Conservation (phyloP, 2,329 filamentous ascomycete species). For the Cladophialophora bantiana region DNA sequence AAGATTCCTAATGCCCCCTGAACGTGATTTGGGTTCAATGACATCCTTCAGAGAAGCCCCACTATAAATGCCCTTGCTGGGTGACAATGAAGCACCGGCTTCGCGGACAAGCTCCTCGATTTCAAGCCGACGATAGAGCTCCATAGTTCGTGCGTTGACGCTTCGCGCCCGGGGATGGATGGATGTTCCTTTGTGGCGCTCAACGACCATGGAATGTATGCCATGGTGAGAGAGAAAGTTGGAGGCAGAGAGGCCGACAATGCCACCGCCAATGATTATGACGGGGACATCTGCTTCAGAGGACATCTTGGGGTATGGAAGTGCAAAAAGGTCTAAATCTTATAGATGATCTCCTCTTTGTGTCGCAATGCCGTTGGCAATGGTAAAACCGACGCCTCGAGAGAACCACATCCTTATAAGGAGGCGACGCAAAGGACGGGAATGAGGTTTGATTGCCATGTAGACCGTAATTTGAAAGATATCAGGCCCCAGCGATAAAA, state of each 20-base stretch:
- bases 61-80: conserved; percentile 9
- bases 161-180: conserved; percentile 18
- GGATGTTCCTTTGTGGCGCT: conserved; percentile 13
- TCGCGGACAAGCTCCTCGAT: conserved; percentile 16
- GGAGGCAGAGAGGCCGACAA: conserved; percentile 52
- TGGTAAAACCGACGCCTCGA: neutral
- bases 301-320: neutral
- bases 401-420: neutral
- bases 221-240: conserved; percentile 15
- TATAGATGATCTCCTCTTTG: neutral
- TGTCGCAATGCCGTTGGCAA: neutral
- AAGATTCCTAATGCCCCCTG: conserved; percentile 7
- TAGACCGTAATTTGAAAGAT: neutral
- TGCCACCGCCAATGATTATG: conserved; percentile 56
- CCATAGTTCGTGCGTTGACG: conserved; percentile 47
- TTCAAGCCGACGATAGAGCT: conserved; percentile 40
- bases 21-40: conserved; percentile 1
- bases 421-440: neutral
- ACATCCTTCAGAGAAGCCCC: conserved; percentile 12
- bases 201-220: conserved; percentile 14
- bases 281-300: conserved; percentile 39
- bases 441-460: neutral
- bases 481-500: neutral
- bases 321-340: neutral
- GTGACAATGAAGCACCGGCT: neutral